These are phyloP conservation scores for Anisodus tanguticus DNA, from an alignment of 257 asterid species.

Conservation along the genomic window DNA sequence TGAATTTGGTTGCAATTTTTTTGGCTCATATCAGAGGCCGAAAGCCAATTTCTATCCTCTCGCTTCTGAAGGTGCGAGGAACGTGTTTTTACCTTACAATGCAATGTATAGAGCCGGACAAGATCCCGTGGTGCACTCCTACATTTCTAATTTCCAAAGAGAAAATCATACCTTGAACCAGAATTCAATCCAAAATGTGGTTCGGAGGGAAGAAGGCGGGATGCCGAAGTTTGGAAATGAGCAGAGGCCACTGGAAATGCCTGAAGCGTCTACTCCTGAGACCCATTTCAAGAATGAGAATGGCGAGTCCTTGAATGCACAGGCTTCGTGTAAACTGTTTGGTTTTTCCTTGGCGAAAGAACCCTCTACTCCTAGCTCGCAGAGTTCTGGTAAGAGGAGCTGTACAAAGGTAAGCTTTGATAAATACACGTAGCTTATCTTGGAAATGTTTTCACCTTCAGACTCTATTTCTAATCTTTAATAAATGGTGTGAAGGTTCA, in stretches of 20 bases:
- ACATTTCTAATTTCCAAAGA: conserved; percentile 51
- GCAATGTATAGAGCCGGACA: conserved; percentile 57
- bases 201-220: conserved; percentile 44
- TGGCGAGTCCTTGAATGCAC: conserved; percentile 52
- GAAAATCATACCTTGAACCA: conserved; percentile 50
- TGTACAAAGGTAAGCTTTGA: conserved; percentile 69
- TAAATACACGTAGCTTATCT: conserved; percentile 15
- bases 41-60: conserved; percentile 70
- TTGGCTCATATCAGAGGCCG: conserved; percentile 50
- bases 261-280: conserved; percentile 49
- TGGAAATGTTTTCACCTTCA: conserved; percentile 9
- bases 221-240: conserved; percentile 47
- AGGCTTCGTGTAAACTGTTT: conserved; percentile 63
- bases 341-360: conserved; percentile 82
- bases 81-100: conserved; percentile 56
- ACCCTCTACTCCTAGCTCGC: conserved; percentile 54
- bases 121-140: conserved; percentile 58
- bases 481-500: conserved; percentile 64
- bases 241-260: conserved; percentile 50
- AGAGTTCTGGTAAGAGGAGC: conserved; percentile 74
- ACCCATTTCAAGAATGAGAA: conserved; percentile 45
- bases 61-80: conserved; percentile 87
- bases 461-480: conserved; percentile 25
- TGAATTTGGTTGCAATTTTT: conserved; percentile 51
- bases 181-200: conserved; percentile 50